Evolutionary conservation across 306 rosid species (phyloP).

Genomic region (Betula pendula): DNA sequence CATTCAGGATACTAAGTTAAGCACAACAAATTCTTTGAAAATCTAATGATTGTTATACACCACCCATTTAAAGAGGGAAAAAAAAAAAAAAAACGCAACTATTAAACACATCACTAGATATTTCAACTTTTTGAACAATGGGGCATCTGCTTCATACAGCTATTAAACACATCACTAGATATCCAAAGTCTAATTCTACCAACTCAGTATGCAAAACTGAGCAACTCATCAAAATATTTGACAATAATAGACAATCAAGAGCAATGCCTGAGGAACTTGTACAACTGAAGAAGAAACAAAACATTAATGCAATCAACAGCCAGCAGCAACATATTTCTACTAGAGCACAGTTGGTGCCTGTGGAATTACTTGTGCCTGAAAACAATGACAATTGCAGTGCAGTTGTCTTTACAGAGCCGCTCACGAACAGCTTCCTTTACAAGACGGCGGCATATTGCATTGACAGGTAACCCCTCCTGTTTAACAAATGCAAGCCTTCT

Average conservation of each 20-base stretch:
- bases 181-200: not conserved
- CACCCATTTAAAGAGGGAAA: not conserved
- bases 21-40: not conserved
- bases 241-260: not conserved
- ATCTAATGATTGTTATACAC: not conserved
- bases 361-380: conserved; percentile 50
- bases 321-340: conserved; percentile 3
- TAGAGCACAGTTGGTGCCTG: conserved; percentile 2
- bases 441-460: conserved; percentile 66
- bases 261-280: not conserved
- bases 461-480: conserved; percentile 69
- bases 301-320: not conserved
- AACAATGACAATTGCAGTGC: conserved; percentile 70
- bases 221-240: not conserved
- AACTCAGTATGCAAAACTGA: not conserved
- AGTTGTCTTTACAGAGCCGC: conserved; percentile 85
- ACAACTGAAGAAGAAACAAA: not conserved
- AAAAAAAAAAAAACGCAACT: not conserved
- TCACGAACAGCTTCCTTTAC: conserved; percentile 82
- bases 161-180: too few species aligned
- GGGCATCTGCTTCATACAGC: not conserved
- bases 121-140: not conserved
- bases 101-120: not conserved
- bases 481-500: conserved; percentile 19
- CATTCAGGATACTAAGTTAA: not conserved